These are phyloP conservation scores for Aspergillus diversus DNA, from an alignment of 495 filamentous ascomycete genomes.

Conservation along the genomic window DNA sequence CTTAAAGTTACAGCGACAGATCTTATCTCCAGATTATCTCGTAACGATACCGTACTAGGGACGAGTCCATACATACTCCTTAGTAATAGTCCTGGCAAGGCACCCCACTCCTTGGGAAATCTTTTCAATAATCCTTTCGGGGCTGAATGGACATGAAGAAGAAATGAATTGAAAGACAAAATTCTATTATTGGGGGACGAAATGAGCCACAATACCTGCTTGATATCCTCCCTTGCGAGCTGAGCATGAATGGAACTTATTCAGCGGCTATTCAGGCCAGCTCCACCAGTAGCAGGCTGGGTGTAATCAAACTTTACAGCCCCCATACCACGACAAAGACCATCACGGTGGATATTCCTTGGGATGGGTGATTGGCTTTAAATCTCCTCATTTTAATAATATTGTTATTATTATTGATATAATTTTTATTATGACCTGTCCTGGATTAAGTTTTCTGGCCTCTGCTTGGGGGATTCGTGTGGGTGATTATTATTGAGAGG, in stretches of 20 bases:
- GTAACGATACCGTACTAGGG: background rate
- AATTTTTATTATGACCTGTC: background rate
- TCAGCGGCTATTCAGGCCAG: background rate
- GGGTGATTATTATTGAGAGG: background rate
- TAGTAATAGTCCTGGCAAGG: background rate
- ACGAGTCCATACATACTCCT: background rate
- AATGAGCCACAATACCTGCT: too few species aligned
- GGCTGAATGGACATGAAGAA: too few species aligned
- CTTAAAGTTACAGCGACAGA: background rate
- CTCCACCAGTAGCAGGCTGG: background rate
- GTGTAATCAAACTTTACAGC: background rate
- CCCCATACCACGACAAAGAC: background rate
- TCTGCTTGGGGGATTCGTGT: background rate
- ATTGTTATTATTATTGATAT: slow-evolving; percentile 1
- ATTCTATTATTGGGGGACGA: too few species aligned
- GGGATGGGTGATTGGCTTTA: background rate
- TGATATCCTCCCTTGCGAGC: too few species aligned
- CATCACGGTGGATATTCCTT: background rate
- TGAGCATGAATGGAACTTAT: background rate
- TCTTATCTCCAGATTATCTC: background rate
- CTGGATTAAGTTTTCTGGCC: background rate
- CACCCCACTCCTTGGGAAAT: too few species aligned
- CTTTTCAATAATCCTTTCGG: too few species aligned
- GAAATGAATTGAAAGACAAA: too few species aligned
- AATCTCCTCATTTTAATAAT: background rate